Base-by-base conservation (phyloP, 1,139 yeast species). In the Pneumocystis jirovecii region DNA sequence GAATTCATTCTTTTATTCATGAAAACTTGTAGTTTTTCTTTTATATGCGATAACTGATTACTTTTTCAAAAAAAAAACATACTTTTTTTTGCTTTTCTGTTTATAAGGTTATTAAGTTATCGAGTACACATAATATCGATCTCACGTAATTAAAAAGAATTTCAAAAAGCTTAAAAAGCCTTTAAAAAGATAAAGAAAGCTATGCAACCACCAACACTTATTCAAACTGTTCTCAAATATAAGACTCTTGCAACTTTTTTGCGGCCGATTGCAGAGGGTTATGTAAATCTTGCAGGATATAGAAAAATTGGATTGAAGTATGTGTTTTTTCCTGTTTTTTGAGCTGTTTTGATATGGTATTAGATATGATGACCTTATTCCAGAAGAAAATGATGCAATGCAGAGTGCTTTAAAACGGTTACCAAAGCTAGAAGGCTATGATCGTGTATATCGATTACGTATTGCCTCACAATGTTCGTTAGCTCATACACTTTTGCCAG, bases 391-490 rank as follows among this genome's bases (percentile, higher is more conserved):
- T 76, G 91, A 91, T 73, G 80, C 84, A 67, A 82, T 87, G 79
- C 95, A 89, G 80, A 89, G 85, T 74, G 98, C 97, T 66, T 78
- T 93, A 69, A 78, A 83, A 69, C 89, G 98, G 83, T 81, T 93
- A 73, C 96, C 97, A 71, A 84, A 84, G 66, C 83, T 84, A 65
- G 95, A 87, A 75, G 79, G 85, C 61, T 93, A 93, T 77, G 89
- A 95, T 70, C 89, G 98, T 81, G 87, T 86, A 75, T 93, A 80
- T 84, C 88, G 98, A 82, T 82, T 88, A 70, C 81, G 93, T 70
- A 88, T 95, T 71, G 97, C 97, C 69, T 90, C 87, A 75, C 98
- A 93, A 80, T 83, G 84, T 69, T 83, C 95, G 64, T 81, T 91
- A 71, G 81, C 95, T 65, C 96, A 89, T 76, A 91, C 88, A 74